A percentile compares a stretch with the other conserved stretches of the same genome.
phyloP scores from a whole-genome alignment of 306 rosid species.

The Rosa lucieae region DNA sequence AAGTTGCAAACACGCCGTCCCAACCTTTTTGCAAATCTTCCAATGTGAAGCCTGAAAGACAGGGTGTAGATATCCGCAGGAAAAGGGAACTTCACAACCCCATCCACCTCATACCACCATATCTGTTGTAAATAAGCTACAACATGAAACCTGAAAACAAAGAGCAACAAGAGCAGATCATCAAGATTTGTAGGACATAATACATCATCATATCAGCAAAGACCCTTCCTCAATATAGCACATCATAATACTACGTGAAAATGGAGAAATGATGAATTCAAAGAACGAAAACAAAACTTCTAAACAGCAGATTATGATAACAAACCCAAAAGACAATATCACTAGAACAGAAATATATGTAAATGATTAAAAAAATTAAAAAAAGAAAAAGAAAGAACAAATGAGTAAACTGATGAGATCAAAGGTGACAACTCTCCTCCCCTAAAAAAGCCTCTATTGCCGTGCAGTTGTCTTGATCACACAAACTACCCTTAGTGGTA shows the following conservation, averaged over 20 bases:
- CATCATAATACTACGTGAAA: not conserved
- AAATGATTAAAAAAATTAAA: too few relatives aligned
- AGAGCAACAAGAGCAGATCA: conserved; percentile 17
- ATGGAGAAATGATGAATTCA: not conserved
- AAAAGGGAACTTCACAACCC: conserved; percentile 68
- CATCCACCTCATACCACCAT: conserved; percentile 98
- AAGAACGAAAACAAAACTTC: not conserved
- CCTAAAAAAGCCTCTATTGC: not conserved
- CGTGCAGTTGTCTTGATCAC: not conserved
- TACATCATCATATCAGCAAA: not conserved
- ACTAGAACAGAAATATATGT: not conserved
- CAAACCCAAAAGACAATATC: not conserved
- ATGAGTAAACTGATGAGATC: not conserved
- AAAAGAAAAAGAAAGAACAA: not conserved
- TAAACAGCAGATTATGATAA: not conserved
- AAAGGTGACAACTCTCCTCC: not conserved
- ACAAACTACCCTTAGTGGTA: not conserved
- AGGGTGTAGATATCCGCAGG: conserved; percentile 83
- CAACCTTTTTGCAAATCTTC: conserved; percentile 74
- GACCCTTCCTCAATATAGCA: not conserved
- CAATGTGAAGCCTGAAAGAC: conserved; percentile 85
- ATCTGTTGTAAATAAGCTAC: conserved; percentile 92
- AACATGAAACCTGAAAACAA: conserved; percentile 66
- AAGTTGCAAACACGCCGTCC: conserved; percentile 75
- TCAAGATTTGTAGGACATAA: not conserved